Conservation (phyloP, 768 basidiomycete species). For the Collybia mongolica region DNA sequence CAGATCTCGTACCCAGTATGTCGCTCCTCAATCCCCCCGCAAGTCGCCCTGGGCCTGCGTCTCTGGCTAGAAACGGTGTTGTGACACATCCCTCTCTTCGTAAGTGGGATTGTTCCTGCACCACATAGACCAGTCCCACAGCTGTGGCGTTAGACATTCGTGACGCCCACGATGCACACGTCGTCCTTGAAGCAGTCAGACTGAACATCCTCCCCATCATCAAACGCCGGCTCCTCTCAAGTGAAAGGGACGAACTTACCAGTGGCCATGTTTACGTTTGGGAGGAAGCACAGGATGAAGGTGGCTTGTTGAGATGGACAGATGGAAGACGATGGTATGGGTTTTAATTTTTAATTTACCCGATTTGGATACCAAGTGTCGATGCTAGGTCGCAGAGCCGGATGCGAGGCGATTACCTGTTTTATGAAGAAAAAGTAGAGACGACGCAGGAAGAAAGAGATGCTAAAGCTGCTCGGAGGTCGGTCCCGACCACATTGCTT, state of each 20-base stretch:
- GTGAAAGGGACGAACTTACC: slow-evolving; percentile 64
- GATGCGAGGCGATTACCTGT: slow-evolving; percentile 81
- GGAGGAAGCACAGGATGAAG: slow-evolving; percentile 82
- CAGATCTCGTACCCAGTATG: slow-evolving; percentile 16
- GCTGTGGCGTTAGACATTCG: slow-evolving; percentile 54
- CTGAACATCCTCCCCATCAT: slow-evolving; percentile 69
- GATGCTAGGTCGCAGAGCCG: slow-evolving; percentile 73
- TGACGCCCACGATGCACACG: slow-evolving; percentile 77
- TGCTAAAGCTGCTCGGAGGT: slow-evolving; percentile 79
- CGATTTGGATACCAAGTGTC: slow-evolving; percentile 2
- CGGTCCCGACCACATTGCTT: slow-evolving; percentile 10
- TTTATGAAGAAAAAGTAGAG: slow-evolving; percentile 83
- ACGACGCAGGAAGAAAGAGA: slow-evolving; percentile 79
- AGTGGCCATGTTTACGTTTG: slow-evolving; percentile 84
- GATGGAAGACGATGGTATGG: slow-evolving; percentile 75
- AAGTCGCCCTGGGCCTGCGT: slow-evolving; percentile 17
- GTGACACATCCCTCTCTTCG: slow-evolving; percentile 52
- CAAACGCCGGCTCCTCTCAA: slow-evolving; percentile 65
- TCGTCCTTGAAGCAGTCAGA: slow-evolving; percentile 75
- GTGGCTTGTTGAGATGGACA: slow-evolving; percentile 72
- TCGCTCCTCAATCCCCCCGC: slow-evolving; percentile 14
- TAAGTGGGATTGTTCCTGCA: slow-evolving; percentile 19
- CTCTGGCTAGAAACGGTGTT: slow-evolving; percentile 23
- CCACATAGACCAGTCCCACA: not conserved
- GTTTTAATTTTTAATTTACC: not conserved